A percentile compares a stretch with the other conserved stretches of the same genome.
These are phyloP conservation scores for Jimgerdemannia lactiflua DNA, from an alignment of 192 early-diverging fungal genomes.

Conservation along the genomic window DNA sequence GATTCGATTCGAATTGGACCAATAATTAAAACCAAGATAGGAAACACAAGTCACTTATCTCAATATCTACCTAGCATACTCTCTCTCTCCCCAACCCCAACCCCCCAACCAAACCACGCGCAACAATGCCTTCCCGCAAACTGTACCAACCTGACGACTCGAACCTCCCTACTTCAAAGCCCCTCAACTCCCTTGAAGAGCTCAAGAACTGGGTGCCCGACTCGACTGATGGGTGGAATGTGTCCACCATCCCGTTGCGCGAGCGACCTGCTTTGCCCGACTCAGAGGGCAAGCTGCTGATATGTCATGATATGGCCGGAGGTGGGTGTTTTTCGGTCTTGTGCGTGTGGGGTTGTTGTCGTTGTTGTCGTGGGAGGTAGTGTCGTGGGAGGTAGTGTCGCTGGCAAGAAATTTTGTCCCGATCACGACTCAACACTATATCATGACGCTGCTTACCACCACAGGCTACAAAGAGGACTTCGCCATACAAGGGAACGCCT, in stretches of 20 bases:
- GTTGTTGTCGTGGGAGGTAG: neutral
- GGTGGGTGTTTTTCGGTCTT: slow-evolving; percentile 22
- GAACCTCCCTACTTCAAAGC: slow-evolving; percentile 3
- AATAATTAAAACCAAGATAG: no score
- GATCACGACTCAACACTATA: neutral
- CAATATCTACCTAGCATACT: no score
- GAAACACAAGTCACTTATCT: no score
- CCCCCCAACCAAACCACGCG: no score
- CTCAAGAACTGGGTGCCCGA: slow-evolving; percentile 14
- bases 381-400: neutral
- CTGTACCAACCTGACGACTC: neutral
- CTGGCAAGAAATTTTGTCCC: neutral
- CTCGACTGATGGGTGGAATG: slow-evolving; percentile 11
- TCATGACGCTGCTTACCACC: neutral
- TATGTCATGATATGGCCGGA: slow-evolving; percentile 66
- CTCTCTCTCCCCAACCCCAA: no score
- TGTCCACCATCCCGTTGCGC: slow-evolving; percentile 2
- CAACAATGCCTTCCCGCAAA: slow-evolving; percentile 19
- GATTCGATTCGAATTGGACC: no score
- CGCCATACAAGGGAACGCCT: slow-evolving; percentile 39
- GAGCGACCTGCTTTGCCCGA: neutral
- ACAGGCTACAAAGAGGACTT: slow-evolving; percentile 54
- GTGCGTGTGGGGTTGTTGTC: neutral
- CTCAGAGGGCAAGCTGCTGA: slow-evolving; percentile 23
- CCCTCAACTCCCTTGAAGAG: slow-evolving; percentile 12